Base-by-base conservation (phyloP, 225 moss, liverwort and hornwort genomes). In the Rhytidiadelphus loreus region DNA sequence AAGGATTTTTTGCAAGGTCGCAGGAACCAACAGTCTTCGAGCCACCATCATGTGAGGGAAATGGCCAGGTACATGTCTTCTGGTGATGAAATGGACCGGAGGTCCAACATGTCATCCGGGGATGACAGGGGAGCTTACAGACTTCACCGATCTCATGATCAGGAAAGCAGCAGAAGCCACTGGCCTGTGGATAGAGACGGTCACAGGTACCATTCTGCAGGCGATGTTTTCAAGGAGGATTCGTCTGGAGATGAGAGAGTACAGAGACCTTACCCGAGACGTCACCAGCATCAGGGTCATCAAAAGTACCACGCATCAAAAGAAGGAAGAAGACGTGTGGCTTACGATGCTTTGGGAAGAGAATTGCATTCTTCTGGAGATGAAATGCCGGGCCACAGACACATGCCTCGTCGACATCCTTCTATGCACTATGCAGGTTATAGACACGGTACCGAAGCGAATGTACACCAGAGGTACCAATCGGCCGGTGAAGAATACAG, bases 31-130 rank as follows among this genome's bases (percentile, higher is more conserved):
- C 87, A 83, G 44, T 44, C 87, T 44, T 80, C 89, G n/a, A 80
- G 65, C 30, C 62, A 71, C 41, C 73, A 57, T 55, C 43, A 39
- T 37, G 60, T 71, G 39, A 87, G 88, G 72, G 94, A 93, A 64
- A 44, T 33, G n/a, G 50, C 50, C 37, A 89, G 85, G 58, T 87
- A 86, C 13, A 78, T 89, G 46, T 92, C 93, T 28, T 92, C 93
- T 59, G 92, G 94, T 25, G 93, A 93, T 57, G 93, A 94, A 87
- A 59, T 90, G 80, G 94, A 92, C 19, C 78, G 62, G 90, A 87
- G 90, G 41, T 86, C 87, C 21, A 93, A 91, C 52, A 33, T 88
- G 33, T 91, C 92, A 14, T 90, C 90, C 15, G 90, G 88, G 30
- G 90, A 90, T 44, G 93, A 92, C 84, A 82, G 84, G 68, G 84